Evolutionary conservation across 352 stramenopile species (phyloP).

Genomic region (Pythium scleroteichum): DNA sequence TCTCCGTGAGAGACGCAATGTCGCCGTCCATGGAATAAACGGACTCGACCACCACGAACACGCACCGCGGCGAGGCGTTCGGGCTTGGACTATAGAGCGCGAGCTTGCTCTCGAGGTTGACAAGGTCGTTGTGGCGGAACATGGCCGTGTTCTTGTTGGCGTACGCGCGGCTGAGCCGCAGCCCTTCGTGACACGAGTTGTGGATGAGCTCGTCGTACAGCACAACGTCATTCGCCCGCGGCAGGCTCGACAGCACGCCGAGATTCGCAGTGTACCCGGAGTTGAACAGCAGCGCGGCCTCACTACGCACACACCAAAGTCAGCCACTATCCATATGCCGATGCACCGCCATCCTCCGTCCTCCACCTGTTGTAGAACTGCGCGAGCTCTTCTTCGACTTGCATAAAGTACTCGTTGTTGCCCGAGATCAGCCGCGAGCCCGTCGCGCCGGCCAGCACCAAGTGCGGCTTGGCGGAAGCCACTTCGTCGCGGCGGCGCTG

Average conservation of each 20-base stretch:
- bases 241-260: slow-evolving; percentile 92
- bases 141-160: slow-evolving; percentile 38
- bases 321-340: slow-evolving; percentile 4
- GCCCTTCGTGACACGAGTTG: slow-evolving; percentile 95
- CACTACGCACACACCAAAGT: slow-evolving; percentile 31
- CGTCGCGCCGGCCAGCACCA: slow-evolving; percentile 49
- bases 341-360: neutral
- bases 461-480: slow-evolving; percentile 25
- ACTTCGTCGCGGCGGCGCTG: slow-evolving; percentile 44
- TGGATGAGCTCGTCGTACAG: slow-evolving; percentile 97
- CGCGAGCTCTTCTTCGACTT: slow-evolving; percentile 84
- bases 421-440: slow-evolving; percentile 95
- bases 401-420: slow-evolving; percentile 87
- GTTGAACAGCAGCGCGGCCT: slow-evolving; percentile 94
- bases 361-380: slow-evolving; percentile 84
- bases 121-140: slow-evolving; percentile 94
- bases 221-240: slow-evolving; percentile 88
- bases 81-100: slow-evolving; percentile 24
- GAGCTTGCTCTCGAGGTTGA: slow-evolving; percentile 76
- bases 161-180: slow-evolving; percentile 84
- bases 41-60: slow-evolving; percentile 97
- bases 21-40: slow-evolving; percentile 99
- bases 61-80: slow-evolving; percentile 28
- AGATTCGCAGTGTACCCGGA: slow-evolving; percentile 97
- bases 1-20: slow-evolving; percentile 86